phyloP scores from a whole-genome alignment of 139 green algal species.

The Desmodesmus armatus region DNA sequence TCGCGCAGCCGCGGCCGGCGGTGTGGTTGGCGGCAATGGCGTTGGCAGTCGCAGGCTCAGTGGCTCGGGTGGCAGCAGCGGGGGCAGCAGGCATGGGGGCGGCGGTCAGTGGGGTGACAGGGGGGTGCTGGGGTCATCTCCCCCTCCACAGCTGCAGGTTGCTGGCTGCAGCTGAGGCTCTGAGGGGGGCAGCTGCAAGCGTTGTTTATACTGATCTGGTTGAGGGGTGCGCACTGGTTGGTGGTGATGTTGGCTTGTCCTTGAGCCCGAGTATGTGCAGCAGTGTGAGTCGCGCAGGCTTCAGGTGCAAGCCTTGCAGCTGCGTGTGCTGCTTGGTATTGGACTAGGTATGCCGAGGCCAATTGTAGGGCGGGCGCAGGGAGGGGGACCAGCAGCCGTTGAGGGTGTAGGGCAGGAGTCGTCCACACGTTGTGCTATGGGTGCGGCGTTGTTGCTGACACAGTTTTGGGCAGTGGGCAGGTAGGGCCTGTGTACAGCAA shows the following conservation, averaged over 20 bases:
- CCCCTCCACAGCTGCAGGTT: conserved; percentile 25
- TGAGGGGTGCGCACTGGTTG: not conserved
- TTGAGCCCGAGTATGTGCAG: not conserved
- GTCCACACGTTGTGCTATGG: no score
- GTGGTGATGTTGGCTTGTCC: not conserved
- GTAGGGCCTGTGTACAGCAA: no score
- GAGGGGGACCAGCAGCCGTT: no score
- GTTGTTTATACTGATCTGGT: not conserved
- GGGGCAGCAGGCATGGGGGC: not conserved
- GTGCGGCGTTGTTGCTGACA: no score
- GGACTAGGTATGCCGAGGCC: no score
- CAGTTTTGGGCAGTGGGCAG: no score
- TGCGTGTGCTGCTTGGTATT: no score
- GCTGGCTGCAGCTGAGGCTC: conserved; percentile 38
- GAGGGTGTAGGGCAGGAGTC: no score
- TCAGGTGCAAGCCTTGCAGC: no score
- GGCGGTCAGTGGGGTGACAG: not conserved
- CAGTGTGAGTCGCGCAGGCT: no score
- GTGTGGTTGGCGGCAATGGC: not conserved
- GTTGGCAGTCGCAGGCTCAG: not conserved
- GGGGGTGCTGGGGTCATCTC: conserved; percentile 16
- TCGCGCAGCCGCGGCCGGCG: not conserved
- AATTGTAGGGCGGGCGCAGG: no score
- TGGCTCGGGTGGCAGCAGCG: not conserved
- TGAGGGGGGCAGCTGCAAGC: not conserved